A percentile compares a stretch with the other conserved stretches of the same genome.
Conservation (phyloP, 768 basidiomycete species). For the Pholiota conissans region DNA sequence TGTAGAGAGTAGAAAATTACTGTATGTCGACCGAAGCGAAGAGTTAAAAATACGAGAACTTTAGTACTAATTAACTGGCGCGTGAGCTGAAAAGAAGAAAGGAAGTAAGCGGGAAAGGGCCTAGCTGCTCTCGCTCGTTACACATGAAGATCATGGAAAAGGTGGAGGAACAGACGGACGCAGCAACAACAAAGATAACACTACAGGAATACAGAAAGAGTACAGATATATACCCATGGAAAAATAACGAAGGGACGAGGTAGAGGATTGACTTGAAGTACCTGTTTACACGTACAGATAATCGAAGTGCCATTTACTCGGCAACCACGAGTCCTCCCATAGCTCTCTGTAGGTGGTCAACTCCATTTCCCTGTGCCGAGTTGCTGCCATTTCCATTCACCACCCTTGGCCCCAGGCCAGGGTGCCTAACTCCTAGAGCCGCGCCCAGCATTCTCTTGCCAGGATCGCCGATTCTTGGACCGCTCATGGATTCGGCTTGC, state of each 20-base stretch:
- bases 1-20: not conserved
- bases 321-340: slow-evolving; percentile 75
- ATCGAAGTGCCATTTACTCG: slow-evolving; percentile 46
- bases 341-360: slow-evolving; percentile 68
- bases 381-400: slow-evolving; percentile 42
- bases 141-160: slow-evolving; percentile 12
- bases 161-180: slow-evolving; percentile 8
- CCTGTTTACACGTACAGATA: slow-evolving; percentile 2
- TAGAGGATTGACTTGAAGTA: slow-evolving; percentile 7
- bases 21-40: slow-evolving; percentile 11
- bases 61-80: slow-evolving; percentile 21
- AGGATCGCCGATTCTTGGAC: slow-evolving; percentile 86
- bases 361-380: slow-evolving; percentile 40
- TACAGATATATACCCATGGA: slow-evolving; percentile 12
- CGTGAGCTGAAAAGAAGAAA: slow-evolving; percentile 13
- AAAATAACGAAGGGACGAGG: slow-evolving; percentile 16
- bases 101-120: slow-evolving; percentile 13
- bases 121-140: slow-evolving; percentile 22
- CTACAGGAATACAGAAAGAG: slow-evolving; percentile 18
- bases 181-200: slow-evolving; percentile 17
- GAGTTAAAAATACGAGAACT: slow-evolving; percentile 5
- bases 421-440: slow-evolving; percentile 82
- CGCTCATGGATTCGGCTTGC: slow-evolving; percentile 34
- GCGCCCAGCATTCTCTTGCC: slow-evolving; percentile 89
- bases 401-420: slow-evolving; percentile 63